These are phyloP conservation scores for Andrographis paniculata DNA, from an alignment of 305 asterid species.

Conservation along the genomic window DNA sequence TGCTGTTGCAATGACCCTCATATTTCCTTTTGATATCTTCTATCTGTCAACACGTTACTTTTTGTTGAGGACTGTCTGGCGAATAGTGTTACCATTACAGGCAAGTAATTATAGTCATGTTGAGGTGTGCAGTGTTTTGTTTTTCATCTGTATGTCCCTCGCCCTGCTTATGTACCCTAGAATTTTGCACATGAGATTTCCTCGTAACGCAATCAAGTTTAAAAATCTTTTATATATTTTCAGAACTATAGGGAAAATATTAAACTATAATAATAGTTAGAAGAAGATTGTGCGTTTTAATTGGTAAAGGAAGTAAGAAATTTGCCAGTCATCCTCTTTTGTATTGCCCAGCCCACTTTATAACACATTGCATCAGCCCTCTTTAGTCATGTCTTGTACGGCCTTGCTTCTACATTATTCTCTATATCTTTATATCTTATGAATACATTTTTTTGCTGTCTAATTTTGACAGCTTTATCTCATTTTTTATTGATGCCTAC, in stretches of 20 bases:
- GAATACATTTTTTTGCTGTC: conserved; percentile 8
- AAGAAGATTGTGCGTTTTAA: too few relatives aligned
- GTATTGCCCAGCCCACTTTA: too few relatives aligned
- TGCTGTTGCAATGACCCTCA: conserved; percentile 71
- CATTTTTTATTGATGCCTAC: neutral
- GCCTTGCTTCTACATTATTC: too few relatives aligned
- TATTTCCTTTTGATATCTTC: conserved; percentile 94
- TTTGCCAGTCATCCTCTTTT: too few relatives aligned
- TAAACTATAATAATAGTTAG: too few relatives aligned
- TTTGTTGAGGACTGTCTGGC: conserved; percentile 82
- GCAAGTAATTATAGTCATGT: conserved; percentile 33
- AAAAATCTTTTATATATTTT: too few relatives aligned
- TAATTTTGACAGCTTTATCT: conserved; percentile 7
- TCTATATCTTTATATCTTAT: too few relatives aligned
- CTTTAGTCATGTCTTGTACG: too few relatives aligned
- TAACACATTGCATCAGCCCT: too few relatives aligned
- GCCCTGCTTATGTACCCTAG: neutral
- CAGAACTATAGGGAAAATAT: too few relatives aligned
- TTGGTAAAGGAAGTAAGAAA: too few relatives aligned
- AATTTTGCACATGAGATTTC: neutral
- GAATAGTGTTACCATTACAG: conserved; percentile 83
- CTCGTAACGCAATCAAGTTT: neutral
- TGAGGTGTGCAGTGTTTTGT: neutral
- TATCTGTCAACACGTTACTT: conserved; percentile 86
- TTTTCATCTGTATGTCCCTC: neutral